Percentiles rank a stretch among this genome's conserved stretches.
phyloP scores from a whole-genome alignment of 352 stramenopile genomes.

The Aphanomyces euteiches region DNA sequence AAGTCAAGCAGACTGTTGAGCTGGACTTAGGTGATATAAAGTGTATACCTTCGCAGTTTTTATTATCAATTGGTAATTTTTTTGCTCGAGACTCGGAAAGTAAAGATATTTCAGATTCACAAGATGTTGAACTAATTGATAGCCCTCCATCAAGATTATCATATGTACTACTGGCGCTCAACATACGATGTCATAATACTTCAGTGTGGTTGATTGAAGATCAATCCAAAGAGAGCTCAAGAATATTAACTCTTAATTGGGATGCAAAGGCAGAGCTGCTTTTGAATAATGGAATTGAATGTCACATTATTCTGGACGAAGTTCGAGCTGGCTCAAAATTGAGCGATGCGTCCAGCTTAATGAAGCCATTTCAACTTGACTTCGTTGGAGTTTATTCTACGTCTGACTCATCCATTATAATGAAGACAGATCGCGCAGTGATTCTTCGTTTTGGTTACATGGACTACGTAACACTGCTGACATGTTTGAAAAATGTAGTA shows the following conservation, averaged over 20 bases:
- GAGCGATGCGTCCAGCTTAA: constrained; percentile 5
- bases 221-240: constrained; percentile 58
- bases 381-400: constrained; percentile 16
- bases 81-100: background rate
- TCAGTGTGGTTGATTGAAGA: constrained; percentile 74
- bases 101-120: background rate
- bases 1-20: background rate
- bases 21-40: background rate
- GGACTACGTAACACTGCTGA: constrained; percentile 67
- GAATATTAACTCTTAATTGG: constrained; percentile 79
- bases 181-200: constrained; percentile 16
- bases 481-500: constrained; percentile 58
- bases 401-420: constrained; percentile 45
- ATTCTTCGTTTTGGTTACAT: constrained; percentile 80
- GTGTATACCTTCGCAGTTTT: constrained; percentile 11
- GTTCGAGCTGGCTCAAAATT: constrained; percentile 26
- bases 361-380: constrained; percentile 74
- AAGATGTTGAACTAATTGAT: background rate
- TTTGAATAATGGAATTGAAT: background rate
- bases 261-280: constrained; percentile 60
- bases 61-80: background rate
- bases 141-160: background rate
- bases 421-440: constrained; percentile 72
- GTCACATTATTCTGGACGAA: background rate
- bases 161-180: background rate